Evolutionary conservation across 768 basidiomycete species (phyloP).

Genomic region (Serendipita vermifera): DNA sequence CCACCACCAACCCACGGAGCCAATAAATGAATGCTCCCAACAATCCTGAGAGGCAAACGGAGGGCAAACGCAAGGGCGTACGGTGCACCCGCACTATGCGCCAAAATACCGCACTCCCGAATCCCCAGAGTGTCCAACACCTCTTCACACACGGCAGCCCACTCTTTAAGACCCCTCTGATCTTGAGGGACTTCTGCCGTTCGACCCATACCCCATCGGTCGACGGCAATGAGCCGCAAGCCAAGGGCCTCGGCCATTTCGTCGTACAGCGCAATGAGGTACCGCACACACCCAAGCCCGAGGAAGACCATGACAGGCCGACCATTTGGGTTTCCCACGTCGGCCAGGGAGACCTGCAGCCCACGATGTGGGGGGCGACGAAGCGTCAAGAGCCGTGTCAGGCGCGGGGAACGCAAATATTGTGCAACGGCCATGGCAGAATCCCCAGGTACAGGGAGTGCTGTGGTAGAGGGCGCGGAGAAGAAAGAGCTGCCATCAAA

Average conservation of each 20-base stretch:
- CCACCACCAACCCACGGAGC: constrained; percentile 95
- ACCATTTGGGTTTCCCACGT: constrained; percentile 75
- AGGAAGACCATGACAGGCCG: constrained; percentile 85
- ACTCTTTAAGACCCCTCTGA: constrained; percentile 74
- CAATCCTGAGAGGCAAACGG: constrained; percentile 56
- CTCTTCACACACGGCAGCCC: constrained; percentile 83
- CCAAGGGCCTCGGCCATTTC: constrained; percentile 86
- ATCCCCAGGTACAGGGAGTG: constrained; percentile 37
- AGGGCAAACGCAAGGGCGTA: constrained; percentile 85
- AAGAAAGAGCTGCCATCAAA: constrained; percentile 22
- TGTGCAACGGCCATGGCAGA: constrained; percentile 53
- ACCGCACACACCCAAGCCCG: constrained; percentile 86
- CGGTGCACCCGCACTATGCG: constrained; percentile 90
- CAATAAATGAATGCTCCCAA: constrained; percentile 74
- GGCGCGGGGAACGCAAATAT: constrained; percentile 72
- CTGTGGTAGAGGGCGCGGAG: constrained; percentile 24
- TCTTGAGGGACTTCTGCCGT: constrained; percentile 48
- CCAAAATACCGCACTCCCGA: constrained; percentile 74
- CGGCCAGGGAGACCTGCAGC: constrained; percentile 81
- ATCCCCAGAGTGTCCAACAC: constrained; percentile 72
- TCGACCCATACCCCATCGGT: constrained; percentile 89
- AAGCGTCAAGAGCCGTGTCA: constrained; percentile 71
- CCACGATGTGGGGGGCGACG: constrained; percentile 68
- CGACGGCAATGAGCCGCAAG: constrained; percentile 83
- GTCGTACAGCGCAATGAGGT: constrained; percentile 90